These are phyloP conservation scores for Podosphaera aphanis DNA, from an alignment of 2,329 filamentous ascomycete genomes.

Conservation along the genomic window DNA sequence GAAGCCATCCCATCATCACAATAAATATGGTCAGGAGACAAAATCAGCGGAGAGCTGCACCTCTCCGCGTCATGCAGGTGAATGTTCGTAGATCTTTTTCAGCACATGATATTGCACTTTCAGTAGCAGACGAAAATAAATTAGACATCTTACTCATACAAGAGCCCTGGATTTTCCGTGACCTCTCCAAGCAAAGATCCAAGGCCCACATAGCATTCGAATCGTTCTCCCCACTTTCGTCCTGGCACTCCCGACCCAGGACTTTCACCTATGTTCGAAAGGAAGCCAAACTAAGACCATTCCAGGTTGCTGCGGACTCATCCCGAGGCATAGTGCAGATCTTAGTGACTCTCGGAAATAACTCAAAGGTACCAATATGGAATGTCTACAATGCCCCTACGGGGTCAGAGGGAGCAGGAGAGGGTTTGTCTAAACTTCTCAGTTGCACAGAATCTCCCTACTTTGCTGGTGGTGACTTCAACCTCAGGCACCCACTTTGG, in stretches of 20 bases:
- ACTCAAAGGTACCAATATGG: neutral
- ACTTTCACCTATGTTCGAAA: neutral
- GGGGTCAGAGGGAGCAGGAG: neutral
- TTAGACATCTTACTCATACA: constrained; percentile 1
- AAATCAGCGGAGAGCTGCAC: neutral
- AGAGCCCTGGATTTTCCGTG: neutral
- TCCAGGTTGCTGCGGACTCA: neutral
- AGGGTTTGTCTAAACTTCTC: neutral
- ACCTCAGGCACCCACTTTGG: neutral
- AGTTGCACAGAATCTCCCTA: neutral
- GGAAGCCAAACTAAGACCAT: neutral
- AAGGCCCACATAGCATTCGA: neutral
- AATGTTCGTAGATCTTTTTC: neutral
- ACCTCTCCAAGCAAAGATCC: neutral
- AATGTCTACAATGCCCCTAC: neutral
- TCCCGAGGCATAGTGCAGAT: neutral
- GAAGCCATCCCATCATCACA: neutral
- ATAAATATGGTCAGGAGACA: neutral
- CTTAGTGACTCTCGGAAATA: neutral
- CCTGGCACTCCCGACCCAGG: neutral
- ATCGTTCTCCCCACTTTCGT: neutral
- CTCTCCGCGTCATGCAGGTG: constrained; percentile 1
- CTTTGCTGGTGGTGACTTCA: neutral
- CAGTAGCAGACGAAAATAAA: neutral
- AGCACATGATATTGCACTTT: neutral